phyloP scores from a whole-genome alignment of 306 rosid genomes.

The Vigna angularis region DNA sequence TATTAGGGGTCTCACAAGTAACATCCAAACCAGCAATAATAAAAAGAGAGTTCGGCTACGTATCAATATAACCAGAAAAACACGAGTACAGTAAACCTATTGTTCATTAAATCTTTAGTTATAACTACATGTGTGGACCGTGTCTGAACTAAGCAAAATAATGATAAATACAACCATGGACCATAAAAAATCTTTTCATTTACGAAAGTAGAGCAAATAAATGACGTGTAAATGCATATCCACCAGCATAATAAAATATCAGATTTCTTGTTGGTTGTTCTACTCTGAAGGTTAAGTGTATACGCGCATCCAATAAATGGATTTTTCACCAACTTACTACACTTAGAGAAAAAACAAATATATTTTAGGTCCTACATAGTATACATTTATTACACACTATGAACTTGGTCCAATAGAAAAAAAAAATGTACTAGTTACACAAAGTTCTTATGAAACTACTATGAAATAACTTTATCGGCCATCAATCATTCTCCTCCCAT shows the following conservation, averaged over 20 bases:
- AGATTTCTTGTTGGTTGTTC: conserved; percentile 3
- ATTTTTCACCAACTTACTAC: conserved; percentile 7
- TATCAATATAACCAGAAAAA: conserved; percentile 22
- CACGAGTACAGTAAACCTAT: conserved; percentile 1
- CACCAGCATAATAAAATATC: neutral
- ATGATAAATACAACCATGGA: neutral
- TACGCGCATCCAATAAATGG: neutral
- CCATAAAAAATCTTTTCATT: conserved; percentile 5
- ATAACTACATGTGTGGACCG: conserved; percentile 3
- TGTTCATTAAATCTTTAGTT: neutral
- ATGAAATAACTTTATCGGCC: neutral
- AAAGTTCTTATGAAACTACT: neutral
- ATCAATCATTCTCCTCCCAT: no score
- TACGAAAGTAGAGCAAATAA: neutral
- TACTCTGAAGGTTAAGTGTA: neutral
- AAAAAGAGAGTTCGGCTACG: neutral
- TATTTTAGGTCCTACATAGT: neutral
- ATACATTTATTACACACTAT: neutral
- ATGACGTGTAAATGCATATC: conserved; percentile 3
- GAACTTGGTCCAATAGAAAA: no score
- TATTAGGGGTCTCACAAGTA: no score
- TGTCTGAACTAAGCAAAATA: neutral
- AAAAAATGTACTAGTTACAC: neutral
- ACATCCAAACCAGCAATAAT: neutral
- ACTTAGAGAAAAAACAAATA: neutral